A percentile compares a stretch with the other conserved stretches of the same genome.
phyloP scores from a whole-genome alignment of 192 early-diverging fungal species.

The Backusella circina region DNA sequence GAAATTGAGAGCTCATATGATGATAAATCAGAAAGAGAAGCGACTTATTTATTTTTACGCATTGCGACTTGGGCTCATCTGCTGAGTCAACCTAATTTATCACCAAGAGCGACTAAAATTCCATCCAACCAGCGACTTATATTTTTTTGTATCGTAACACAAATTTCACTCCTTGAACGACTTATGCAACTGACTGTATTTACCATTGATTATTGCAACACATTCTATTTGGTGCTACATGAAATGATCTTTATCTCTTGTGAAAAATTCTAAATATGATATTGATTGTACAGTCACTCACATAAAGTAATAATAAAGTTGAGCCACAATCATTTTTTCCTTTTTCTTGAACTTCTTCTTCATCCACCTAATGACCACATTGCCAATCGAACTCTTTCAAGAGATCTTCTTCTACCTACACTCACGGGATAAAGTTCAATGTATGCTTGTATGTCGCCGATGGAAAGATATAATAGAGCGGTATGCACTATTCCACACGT shows the following conservation, averaged over 20 bases:
- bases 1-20: no score
- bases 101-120: no score
- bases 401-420: not conserved
- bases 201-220: no score
- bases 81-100: no score
- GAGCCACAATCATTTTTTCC: not conserved
- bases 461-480: not conserved
- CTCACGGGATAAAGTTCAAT: not conserved
- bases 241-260: not conserved
- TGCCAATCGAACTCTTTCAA: not conserved
- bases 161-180: no score
- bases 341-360: not conserved
- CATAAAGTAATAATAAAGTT: not conserved
- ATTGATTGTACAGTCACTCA: not conserved
- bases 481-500: not conserved
- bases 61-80: no score
- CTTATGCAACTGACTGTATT: no score
- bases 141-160: no score
- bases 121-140: no score
- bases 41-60: no score
- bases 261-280: not conserved
- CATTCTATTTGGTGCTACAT: not conserved
- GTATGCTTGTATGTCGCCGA: not conserved
- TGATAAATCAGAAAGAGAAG: no score
- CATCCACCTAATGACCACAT: not conserved